These are phyloP conservation scores for Saturnispora kantuleensis DNA, from an alignment of 805 yeast species.

Conservation along the genomic window DNA sequence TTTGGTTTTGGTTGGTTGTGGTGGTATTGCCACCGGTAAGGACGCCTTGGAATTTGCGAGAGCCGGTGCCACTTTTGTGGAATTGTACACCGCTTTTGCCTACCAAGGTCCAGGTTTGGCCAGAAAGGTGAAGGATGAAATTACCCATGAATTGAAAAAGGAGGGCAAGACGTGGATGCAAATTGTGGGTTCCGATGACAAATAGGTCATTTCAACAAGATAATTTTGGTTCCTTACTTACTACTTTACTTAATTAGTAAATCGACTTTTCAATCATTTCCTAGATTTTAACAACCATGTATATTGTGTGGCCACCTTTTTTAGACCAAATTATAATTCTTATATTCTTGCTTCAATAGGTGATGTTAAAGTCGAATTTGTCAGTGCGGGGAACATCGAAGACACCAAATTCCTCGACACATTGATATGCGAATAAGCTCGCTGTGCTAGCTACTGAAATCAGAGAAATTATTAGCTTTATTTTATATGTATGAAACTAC, in stretches of 20 bases:
- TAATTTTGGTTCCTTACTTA: background rate
- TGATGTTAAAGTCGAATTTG: too few relatives aligned
- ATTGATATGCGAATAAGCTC: too few relatives aligned
- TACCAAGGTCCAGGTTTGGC: constrained; percentile 88
- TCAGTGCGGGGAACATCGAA: too few relatives aligned
- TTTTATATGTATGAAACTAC: background rate
- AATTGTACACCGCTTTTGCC: constrained; percentile 83
- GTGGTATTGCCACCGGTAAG: constrained; percentile 80
- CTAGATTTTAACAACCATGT: too few relatives aligned
- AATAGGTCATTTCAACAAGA: constrained; percentile 13
- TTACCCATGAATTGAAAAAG: constrained; percentile 47
- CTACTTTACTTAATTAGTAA: too few relatives aligned
- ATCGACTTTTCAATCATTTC: too few relatives aligned
- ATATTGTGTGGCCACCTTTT: too few relatives aligned
- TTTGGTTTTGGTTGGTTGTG: constrained; percentile 82
- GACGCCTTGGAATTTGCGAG: constrained; percentile 88
- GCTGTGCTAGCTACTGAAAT: too few relatives aligned
- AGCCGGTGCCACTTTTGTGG: constrained; percentile 89
- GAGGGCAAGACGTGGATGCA: constrained; percentile 82
- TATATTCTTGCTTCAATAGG: too few relatives aligned
- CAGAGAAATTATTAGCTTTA: background rate
- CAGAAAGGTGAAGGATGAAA: constrained; percentile 47
- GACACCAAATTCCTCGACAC: too few relatives aligned
- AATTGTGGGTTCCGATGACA: constrained; percentile 56
- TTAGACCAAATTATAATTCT: too few relatives aligned